Conservation (phyloP, 225 moss, liverwort and hornwort genomes). For the Lunularia cruciata region DNA sequence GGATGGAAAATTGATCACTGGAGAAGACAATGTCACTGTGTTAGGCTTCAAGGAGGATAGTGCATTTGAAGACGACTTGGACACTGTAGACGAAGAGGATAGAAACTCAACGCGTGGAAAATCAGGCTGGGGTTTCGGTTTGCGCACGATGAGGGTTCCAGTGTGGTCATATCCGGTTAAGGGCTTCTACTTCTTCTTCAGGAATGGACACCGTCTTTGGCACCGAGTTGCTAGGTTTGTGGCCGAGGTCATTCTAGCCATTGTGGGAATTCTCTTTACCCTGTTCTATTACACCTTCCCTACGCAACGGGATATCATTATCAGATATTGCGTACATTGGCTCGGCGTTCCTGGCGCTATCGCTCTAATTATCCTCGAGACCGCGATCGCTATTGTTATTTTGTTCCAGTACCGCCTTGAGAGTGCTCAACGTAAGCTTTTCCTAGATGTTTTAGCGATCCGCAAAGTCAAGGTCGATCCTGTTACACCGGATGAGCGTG, state of each 20-base stretch:
- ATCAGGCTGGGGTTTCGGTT: neutral
- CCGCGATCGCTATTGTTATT: constrained; percentile 50
- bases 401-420: constrained; percentile 66
- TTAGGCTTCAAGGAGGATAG: neutral
- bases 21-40: too few relatives aligned
- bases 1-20: too few relatives aligned
- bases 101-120: neutral
- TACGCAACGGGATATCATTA: constrained; percentile 34
- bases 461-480: constrained; percentile 39
- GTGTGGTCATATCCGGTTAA: constrained; percentile 63
- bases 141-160: constrained; percentile 37
- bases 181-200: constrained; percentile 73
- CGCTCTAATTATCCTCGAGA: constrained; percentile 54
- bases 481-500: constrained; percentile 52
- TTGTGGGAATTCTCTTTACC: constrained; percentile 34
- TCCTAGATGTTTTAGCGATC: constrained; percentile 53
- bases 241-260: constrained; percentile 41
- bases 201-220: constrained; percentile 46
- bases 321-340: constrained; percentile 35
- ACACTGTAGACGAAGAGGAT: neutral
- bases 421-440: constrained; percentile 64
- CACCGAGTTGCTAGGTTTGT: constrained; percentile 49
- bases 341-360: constrained; percentile 49
- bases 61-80: neutral
- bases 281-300: constrained; percentile 46